Evolutionary conservation across 257 asterid genomes (phyloP), one percentile per base, ranked within the genome.

Genomic region (Orobanche coerulescens): DNA sequence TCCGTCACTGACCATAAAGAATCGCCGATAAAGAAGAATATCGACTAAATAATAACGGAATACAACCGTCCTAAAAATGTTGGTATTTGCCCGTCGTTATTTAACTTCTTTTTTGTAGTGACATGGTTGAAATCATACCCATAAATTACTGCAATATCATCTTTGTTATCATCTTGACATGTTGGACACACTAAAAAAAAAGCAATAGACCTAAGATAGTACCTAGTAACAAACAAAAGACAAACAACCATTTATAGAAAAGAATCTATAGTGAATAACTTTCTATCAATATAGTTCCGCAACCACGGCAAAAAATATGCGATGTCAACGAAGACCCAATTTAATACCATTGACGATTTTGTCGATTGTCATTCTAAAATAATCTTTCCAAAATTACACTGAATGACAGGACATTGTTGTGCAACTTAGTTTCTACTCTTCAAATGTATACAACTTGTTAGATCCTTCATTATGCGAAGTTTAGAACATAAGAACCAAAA

Each of bases 141-240:
- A 51, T 8, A 39, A 50, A 49, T 40, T 26, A 59, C 24, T 23
- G 11, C 2, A 0, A 60, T 15, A 49, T 9, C n/a, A 23, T 34
- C 61, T 37, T 6, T 54, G 15, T 31, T 62, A 15, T 56, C 53
- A 48, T 19, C 43, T 22, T 2, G 34, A 34, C 34, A 44, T 6
- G 52, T 28, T 23, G 30, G n/a, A 36, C 49, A 42, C 5, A 53
- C 42, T 18, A 30, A 10, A 50, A 23, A n/a, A 12, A 20, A 13
- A 10, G 10, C 36, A 6, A 8, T 12, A 16, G 28, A 6, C 34
- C 64, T n/a, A n/a, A n/a, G 11, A 25, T 8, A 50, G 44, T 10
- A 24, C 61, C 43, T n/a, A 14, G 46, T 6, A 30, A 57, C 16
- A 68, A 59, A 50, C 61, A 59, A 16, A 53, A 31, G n/a, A 31